Evolutionary conservation across 345 rosid species (phyloP), one percentile per base, ranked within the genome.

Genomic region (Syzygium oleosum): DNA sequence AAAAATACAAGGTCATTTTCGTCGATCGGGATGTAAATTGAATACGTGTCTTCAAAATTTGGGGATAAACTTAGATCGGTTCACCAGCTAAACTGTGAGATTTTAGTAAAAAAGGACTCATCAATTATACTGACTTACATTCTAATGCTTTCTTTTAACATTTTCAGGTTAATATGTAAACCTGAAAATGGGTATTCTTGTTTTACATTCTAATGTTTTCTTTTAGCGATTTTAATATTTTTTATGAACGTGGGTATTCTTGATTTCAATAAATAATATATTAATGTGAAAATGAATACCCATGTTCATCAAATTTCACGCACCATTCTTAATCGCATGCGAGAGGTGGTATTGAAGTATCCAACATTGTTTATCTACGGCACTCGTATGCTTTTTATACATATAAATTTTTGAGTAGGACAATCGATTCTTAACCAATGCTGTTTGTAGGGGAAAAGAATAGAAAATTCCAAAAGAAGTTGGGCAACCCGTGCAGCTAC

Each of bases 311-410:
- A 61, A 61, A 61, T n/a, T 61, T 61, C 9, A n/a, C 9, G 31
- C n/a, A 4, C 2, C 73, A 2, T n/a, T 61, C 4, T n/a, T n/a
- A 61, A n/a, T 61, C 34, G 15, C 31, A 1, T 5, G n/a, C 14
- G 31, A 61, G 4, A n/a, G 17, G 9, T n/a, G 34, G 3, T n/a
- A 1, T 0, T 61, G 0, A 61, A 58, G 13, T 4, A 58, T 23
- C n/a, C 25, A n/a, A 58, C 14, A 58, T 23, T 11, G 13, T 7
- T 55, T 55, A 4, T 56, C 9, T 56, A 21, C 0, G 2, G 2
- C 27, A 27, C n/a, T 27, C 1, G 11, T 59, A 25, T 59, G 29
- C 31, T 12, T 27, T 59, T 25, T 12, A 25, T 13, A 59, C 27
- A 25, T 59, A 25, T 59, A 59, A 59, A 8, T 13, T 12, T 59